Evolutionary conservation across 2,329 filamentous ascomycete species (phyloP), one percentile per base, ranked within the genome.

Genomic region (Aureobasidium sp.): DNA sequence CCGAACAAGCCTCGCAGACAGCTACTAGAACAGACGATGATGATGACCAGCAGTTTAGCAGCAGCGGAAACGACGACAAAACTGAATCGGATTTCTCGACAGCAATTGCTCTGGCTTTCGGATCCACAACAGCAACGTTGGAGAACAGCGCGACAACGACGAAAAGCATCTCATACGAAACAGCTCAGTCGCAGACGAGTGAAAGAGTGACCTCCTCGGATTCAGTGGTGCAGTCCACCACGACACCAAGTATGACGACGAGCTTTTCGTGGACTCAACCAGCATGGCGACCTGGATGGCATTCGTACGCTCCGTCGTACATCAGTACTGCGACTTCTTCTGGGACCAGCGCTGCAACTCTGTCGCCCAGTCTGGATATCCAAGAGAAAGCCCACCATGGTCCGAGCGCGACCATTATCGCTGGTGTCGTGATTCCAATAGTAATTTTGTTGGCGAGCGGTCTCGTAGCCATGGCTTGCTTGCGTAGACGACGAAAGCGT

Each of bases 351-450:
- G n/a, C 32, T 16, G 29, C 42, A 36, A 58, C 13, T 11, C 21
- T 42, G 32, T n/a, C n/a, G 13, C 54, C 54, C 4, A 13, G 30
- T 11, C 27, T 59, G 5, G 5, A 34, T 9, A 27, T 25, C 5
- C 42, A 59, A 21, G 21, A 49, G 21, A 49, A 48, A n/a, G 30
- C 55, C 21, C 55, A 59, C 27, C 32, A 59, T 10, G 44, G 55
- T 4, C 44, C 55, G 4, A 44, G 32, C 27, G 25, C 55, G 5
- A 49, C 59, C 13, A 16, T 61, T 14, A 51, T 61, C 9, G 59
- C 59, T 5, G 59, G 36, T 10, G 41, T 61, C 14, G 49, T 61
- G 14, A 16, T 61, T 13, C 59, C 59, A 14, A 55, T 61, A 14
- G 49, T 48, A 3, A 29, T 61, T 4, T 14, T 61, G 7, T 11